Base-by-base conservation (phyloP, 345 rosid genomes). In the Carallia brachiata region DNA sequence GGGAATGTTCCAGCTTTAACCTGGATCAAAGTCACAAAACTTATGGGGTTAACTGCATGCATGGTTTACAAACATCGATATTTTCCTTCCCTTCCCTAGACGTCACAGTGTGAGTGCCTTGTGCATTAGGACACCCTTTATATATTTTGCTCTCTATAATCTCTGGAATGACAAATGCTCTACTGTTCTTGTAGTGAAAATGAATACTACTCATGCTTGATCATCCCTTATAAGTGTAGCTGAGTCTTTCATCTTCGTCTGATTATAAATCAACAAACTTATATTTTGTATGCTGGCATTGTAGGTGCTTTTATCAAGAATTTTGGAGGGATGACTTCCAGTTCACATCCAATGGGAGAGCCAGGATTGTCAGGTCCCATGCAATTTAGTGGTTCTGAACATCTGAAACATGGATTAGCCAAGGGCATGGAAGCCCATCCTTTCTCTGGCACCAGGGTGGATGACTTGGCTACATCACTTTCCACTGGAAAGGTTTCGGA, bases 221-320 rank as follows among this genome's bases (percentile, higher is more conserved):
- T 2, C 8, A 44, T 44, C 50, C 50, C 16, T 44, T 1, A 44
- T 44, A 44, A 44, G 12, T 44, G 50, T 2, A 4, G 50, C 34
- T 27, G 34, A 27, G 60, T 6, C 15, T 15, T 52, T 27, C 15
- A 36, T 69, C 23, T 77, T 15, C 69, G 18, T 39, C 47, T 23
- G 1, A 4, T 63, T 32, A 5, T 64, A 54, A 37, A 69, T 72
- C 34, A 62, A 15, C 40, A 55, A 65, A 64, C 44, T 68, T 63
- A 55, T 28, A 19, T 53, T 52, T 63, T 67, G 63, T 66, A 28
- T 68, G 12, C 18, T 68, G 44, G 64, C 36, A 58, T 71, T 75
- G 73, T 72, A 85, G 91, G 85, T 81, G 73, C 81, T 81, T 81
- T 72, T 70, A 83, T 85, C 75, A 84, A 83, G 78, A 74, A 73